Conservation (phyloP, 1,139 yeast species). For the Martiniozyma asiatica region DNA sequence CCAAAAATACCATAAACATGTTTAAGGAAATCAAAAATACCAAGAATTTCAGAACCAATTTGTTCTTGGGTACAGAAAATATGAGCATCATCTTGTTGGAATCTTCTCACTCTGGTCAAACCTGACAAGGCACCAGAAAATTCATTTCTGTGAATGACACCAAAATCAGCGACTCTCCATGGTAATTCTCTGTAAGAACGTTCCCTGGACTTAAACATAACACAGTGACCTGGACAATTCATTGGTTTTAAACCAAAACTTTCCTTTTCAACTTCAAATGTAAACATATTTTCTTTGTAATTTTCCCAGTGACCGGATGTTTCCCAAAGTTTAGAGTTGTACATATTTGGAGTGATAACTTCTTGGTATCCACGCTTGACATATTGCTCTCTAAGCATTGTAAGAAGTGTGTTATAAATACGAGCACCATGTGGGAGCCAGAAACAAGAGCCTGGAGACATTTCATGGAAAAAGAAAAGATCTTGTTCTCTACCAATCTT, state of each 20-base stretch:
- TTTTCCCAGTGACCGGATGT: conserved; percentile 98
- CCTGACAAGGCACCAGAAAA: conserved; percentile 86
- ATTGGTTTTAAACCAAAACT: conserved; percentile 86
- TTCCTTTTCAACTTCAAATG: conserved; percentile 92
- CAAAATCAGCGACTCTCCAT: conserved; percentile 87
- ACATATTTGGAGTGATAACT: conserved; percentile 97
- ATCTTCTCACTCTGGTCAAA: conserved; percentile 89
- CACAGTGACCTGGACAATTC: conserved; percentile 98
- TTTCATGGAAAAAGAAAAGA: conserved; percentile 84
- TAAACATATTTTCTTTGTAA: conserved; percentile 92
- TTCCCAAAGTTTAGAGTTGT: conserved; percentile 90
- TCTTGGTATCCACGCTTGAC: conserved; percentile 90
- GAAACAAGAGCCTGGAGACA: conserved; percentile 96
- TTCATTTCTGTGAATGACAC: conserved; percentile 93
- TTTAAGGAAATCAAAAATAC: conserved; percentile 64
- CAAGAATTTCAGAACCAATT: conserved; percentile 67
- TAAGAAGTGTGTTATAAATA: conserved; percentile 77
- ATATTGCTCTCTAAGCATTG: conserved; percentile 70
- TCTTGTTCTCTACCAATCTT: conserved; percentile 95
- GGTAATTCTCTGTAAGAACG: conserved; percentile 93
- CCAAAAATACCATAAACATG: conserved; percentile 74
- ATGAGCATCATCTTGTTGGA: conserved; percentile 98
- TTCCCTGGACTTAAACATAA: conserved; percentile 75
- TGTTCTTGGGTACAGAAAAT: conserved; percentile 89
- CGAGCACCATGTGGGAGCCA: conserved; percentile 99